Evolutionary conservation across 768 basidiomycete genomes (phyloP), one percentile per base, ranked within the genome.

Genomic region (Suillus occidentalis): DNA sequence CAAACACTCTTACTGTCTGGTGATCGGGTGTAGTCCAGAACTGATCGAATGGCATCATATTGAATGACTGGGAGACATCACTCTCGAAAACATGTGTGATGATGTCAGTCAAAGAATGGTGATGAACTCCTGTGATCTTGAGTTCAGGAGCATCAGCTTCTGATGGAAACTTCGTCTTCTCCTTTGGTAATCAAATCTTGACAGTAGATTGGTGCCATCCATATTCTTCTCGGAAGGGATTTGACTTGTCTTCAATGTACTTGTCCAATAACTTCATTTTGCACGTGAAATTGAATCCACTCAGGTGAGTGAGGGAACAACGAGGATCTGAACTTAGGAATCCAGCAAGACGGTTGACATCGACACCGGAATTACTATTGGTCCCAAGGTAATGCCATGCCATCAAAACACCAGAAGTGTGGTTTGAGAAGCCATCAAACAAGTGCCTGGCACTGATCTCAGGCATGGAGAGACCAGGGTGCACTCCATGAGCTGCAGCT

Each of bases 221-320:
- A 28, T 60, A 66, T 18, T 61, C 56, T 5, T 60, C 64, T 68
- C 61, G 3, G 63, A 70, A 49, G 22, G 52, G 20, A 68, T 67
- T 58, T 13, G 67, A 18, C 67, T 67, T 58, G 2, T 47, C 31
- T n/a, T 58, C 49, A 7, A 61, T 37, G 18, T 61, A 61, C 53
- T 73, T 65, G 9, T 64, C 61, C 31, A 18, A 50, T 22, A 22
- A 34, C 43, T 61, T 22, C 55, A 61, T 61, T 45, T 74, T 71
- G 16, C 75, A 68, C 0, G 0, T 71, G 47, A 2, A 12, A 60
- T 20, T 72, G 37, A 63, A 73, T 78, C 50, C 77, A 77, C 25
- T 28, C 0, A 50, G 13, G 49, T 50, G 25, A 0, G 25, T 2
- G 4, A 50, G 49, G 13, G 25, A 50, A 14, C 49, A 50, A 25